A percentile compares a stretch with the other conserved stretches of the same genome.
These are phyloP conservation scores for Globisporangium barbulae DNA, from an alignment of 352 stramenopile genomes.

Conservation along the genomic window DNA sequence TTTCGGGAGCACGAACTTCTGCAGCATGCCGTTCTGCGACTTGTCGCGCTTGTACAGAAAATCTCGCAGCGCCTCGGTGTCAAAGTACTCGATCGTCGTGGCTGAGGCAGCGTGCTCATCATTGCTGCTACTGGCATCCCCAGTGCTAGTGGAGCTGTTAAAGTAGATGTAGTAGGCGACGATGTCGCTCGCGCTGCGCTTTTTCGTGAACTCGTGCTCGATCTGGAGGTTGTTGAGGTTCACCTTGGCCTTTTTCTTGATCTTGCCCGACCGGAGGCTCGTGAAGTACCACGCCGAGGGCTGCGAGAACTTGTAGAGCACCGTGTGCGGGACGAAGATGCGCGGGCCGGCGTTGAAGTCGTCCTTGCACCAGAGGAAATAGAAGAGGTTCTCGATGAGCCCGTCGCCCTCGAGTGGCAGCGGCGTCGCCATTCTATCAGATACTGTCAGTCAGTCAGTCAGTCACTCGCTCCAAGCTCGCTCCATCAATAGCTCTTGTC, in stretches of 20 bases:
- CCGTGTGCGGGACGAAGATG: constrained; percentile 91
- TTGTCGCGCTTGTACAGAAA: constrained; percentile 94
- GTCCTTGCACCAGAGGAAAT: constrained; percentile 91
- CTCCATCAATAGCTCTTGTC: neutral
- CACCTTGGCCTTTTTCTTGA: constrained; percentile 91
- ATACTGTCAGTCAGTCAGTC: neutral
- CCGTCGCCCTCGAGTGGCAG: constrained; percentile 83
- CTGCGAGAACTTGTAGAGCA: constrained; percentile 92
- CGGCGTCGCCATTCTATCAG: constrained; percentile 40
- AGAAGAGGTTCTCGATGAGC: constrained; percentile 86
- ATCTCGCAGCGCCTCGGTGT: constrained; percentile 78
- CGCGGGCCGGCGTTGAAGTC: constrained; percentile 84
- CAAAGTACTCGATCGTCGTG: constrained; percentile 93
- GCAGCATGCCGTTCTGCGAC: constrained; percentile 90
- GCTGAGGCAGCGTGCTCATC: neutral
- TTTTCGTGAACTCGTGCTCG: constrained; percentile 92
- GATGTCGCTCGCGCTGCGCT: constrained; percentile 76
- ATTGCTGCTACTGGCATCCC: neutral
- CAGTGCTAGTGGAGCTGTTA: neutral
- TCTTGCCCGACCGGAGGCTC: constrained; percentile 63
- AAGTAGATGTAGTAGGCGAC: constrained; percentile 91
- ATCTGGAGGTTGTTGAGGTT: constrained; percentile 93
- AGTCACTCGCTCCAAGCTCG: neutral
- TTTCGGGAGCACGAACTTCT: constrained; percentile 94
- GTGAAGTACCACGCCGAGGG: constrained; percentile 96